Base-by-base conservation (phyloP, 768 basidiomycete genomes). In the Sutorius australiensis region DNA sequence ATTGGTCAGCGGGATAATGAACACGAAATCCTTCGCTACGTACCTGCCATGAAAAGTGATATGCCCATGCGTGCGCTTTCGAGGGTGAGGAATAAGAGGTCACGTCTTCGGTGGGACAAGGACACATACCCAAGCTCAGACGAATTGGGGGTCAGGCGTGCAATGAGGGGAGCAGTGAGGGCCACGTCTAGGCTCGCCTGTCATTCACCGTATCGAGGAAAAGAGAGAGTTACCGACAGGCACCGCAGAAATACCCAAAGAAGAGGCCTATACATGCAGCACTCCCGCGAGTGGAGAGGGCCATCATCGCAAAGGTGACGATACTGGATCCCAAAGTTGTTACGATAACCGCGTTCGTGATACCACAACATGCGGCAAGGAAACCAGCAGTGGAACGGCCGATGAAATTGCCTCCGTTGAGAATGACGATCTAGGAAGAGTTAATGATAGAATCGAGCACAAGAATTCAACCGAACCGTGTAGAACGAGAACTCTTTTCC, bases 401-500 rank as follows among this genome's bases (percentile, higher is more conserved):
- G 14, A 73, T 10, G 30, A 71, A 63, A 48, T 65, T 67, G n/a
- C 68, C 65, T 7, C 59, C 70, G 45, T 72, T 71, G 59, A 77
- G 61, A 30, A 75, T 72, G 8, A 75, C 61, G 24, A 74, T 60
- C 75, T 76, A 34, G 41, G 12, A 19, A 5, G 8, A 31, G 32
- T 60, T 8, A 54, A 46, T n/a, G 46, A 32, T 33, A 14, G 30
- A 14, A 38, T 37, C 31, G 24, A 43, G 7, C 10, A 39, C 47
- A n/a, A 53, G 34, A 50, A 46, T 31, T 6, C 3, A 27, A 38
- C 30, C 69, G 28, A 48, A 83, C 83, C 44, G 74, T 76, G 58
- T 83, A 83, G 60, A 85, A 84, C 1, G 83, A 78, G 12, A 85
- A 68, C 27, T 59, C 63, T 17, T 70, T 60, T 13, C 70, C 65